Percentiles rank a stretch among this genome's conserved stretches.
phyloP scores from a whole-genome alignment of 176 grass and related monocot species.

The Oropetium thomaeum region DNA sequence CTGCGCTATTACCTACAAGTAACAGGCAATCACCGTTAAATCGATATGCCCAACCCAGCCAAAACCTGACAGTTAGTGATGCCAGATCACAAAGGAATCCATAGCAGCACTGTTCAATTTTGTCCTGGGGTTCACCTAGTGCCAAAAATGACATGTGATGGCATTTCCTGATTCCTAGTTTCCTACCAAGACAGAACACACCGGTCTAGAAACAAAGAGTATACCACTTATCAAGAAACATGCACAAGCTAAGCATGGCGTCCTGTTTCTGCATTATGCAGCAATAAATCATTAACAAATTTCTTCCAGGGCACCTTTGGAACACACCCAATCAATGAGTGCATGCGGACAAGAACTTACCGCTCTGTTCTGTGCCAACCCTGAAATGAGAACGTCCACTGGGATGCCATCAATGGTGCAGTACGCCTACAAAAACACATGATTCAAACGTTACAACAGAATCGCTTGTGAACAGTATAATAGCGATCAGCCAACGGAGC shows the following conservation, averaged over 20 bases:
- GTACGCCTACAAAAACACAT: constrained; percentile 69
- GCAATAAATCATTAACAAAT: neutral
- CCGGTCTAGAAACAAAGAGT: neutral
- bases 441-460: constrained; percentile 21
- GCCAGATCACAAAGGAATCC: constrained; percentile 9
- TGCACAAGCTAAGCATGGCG: neutral
- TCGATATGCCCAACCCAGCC: neutral
- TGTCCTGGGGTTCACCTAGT: neutral
- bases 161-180: neutral
- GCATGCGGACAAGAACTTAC: constrained; percentile 30
- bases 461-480: neutral
- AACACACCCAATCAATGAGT: neutral
- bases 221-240: neutral
- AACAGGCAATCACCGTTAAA: neutral
- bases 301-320: neutral
- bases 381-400: constrained; percentile 80
- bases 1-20: neutral
- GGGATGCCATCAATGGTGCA: constrained; percentile 80
- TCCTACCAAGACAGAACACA: neutral
- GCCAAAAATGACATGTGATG: neutral
- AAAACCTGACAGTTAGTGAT: neutral
- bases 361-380: constrained; percentile 86
- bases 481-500: constrained; percentile 7
- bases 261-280: constrained; percentile 1
- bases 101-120: neutral